Conservation (phyloP, 2,329 filamentous ascomycete species). For the Apiospora rasikravindrae region DNA sequence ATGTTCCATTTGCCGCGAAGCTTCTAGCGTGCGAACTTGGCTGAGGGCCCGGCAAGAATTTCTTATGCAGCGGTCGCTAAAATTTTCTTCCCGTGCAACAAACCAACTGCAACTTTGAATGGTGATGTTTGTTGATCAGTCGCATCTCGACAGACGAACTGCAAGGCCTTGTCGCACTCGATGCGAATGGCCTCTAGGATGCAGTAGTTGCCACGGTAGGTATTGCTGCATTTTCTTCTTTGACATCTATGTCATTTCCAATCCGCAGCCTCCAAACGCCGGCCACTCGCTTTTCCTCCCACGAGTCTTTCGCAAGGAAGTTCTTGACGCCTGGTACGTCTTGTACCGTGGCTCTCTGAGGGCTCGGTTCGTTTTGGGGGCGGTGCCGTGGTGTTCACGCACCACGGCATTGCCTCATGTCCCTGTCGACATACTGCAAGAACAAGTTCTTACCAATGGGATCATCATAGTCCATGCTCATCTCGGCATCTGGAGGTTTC, state of each 20-base stretch:
- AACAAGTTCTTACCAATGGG: constrained; percentile 41
- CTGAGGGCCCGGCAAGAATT: background rate
- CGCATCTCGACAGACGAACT: background rate
- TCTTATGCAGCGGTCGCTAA: background rate
- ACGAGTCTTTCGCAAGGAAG: constrained; percentile 40
- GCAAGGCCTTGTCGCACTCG: background rate
- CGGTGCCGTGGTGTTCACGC: constrained; percentile 29
- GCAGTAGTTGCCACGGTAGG: background rate
- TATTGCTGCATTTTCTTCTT: background rate
- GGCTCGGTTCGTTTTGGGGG: constrained; percentile 34
- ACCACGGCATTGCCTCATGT: constrained; percentile 1
- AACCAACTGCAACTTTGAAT: background rate
- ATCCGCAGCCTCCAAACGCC: constrained; percentile 18
- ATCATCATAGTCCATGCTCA: constrained; percentile 61
- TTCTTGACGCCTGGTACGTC: constrained; percentile 40
- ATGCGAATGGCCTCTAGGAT: background rate
- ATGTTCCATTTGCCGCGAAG: constrained; percentile 5
- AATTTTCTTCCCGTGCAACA: background rate
- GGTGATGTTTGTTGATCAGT: background rate
- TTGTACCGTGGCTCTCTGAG: constrained; percentile 40
- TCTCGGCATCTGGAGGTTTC: constrained; percentile 29
- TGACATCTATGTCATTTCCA: background rate
- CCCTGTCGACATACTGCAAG: constrained; percentile 44
- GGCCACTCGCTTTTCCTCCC: constrained; percentile 34
- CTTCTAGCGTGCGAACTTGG: background rate